Evolutionary conservation across 2,329 filamentous ascomycete genomes (phyloP), one percentile per base, ranked within the genome.

Genomic region (Colletotrichum sp.): DNA sequence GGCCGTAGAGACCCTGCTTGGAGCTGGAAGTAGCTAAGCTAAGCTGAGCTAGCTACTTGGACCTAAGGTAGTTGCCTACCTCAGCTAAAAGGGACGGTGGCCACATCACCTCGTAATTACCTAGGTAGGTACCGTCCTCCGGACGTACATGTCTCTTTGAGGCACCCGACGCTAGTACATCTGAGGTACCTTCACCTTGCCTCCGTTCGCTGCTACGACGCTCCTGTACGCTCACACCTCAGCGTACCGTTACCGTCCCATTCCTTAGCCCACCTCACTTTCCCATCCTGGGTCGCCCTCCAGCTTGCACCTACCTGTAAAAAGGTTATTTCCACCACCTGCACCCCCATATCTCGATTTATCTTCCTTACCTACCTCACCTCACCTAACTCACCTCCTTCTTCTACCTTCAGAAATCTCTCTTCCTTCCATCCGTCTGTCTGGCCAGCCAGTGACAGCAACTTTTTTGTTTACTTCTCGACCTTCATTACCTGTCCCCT

Each of bases 271-370:
- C 66, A 57, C 52, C 32, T 59, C 49, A 32, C 49, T 75, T 67
- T 79, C 79, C 79, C 77, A 72, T 83, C 82, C 81, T 84, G 83
- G 83, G 81, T 52, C 82, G 82, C 78, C 81, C 80, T 80, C 82
- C 83, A 84, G 82, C 82, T 85, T 83, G 79, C 79, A 81, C 81
- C 81, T 83, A 81, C 81, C 81, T 83, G 81, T 80, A 83, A 67
- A 75, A 85, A 85, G 83, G 83, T 85, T 84, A 81, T 81, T 84
- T 81, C 79, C 80, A 78, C 81, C 79, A 79, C 72, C 70, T 70
- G 64, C 78, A 78, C 77, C 72, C 76, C 74, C 72, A 76, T 59
- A 65, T 64, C 59, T 68, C 63, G 57, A 39, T 74, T 71, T 64
- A 16, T 52, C 52, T 62, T 65, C 59, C 57, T 65, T 65, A 65